These are phyloP conservation scores for Fraxinus sp. DNA, from an alignment of 305 asterid species.

Conservation along the genomic window DNA sequence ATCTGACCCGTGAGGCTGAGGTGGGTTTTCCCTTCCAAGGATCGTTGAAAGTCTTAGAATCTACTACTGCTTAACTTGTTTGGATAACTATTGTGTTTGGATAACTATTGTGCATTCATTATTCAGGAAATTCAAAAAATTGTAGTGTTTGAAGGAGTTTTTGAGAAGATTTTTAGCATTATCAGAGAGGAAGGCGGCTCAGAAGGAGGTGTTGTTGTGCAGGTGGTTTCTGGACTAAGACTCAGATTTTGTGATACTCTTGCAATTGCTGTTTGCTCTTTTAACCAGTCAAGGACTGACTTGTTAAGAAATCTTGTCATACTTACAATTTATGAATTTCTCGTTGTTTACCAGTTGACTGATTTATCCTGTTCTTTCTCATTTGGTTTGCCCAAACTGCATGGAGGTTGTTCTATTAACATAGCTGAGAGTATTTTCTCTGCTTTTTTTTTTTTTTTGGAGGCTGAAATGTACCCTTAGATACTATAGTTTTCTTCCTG, in stretches of 20 bases:
- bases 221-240: constrained; percentile 44
- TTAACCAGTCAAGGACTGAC: not conserved
- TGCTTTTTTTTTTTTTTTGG: not conserved
- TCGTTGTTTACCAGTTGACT: not conserved
- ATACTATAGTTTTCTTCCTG: not conserved
- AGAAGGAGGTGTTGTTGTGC: constrained; percentile 96
- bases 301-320: not conserved
- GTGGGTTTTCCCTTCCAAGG: constrained; percentile 37
- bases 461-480: not conserved
- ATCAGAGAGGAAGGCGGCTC: constrained; percentile 93
- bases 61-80: not conserved
- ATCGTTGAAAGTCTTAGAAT: not conserved
- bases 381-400: not conserved
- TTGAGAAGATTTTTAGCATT: constrained; percentile 94
- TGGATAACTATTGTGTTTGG: not conserved
- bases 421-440: not conserved
- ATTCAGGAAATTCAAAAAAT: constrained; percentile 96
- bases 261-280: not conserved
- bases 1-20: constrained; percentile 97
- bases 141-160: constrained; percentile 95
- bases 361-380: not conserved
- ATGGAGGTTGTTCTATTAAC: not conserved
- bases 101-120: not conserved
- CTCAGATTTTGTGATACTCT: not conserved
- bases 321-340: not conserved